These are phyloP conservation scores for Chernovozyma aurita DNA, from an alignment of 1,139 yeast species.

Conservation along the genomic window DNA sequence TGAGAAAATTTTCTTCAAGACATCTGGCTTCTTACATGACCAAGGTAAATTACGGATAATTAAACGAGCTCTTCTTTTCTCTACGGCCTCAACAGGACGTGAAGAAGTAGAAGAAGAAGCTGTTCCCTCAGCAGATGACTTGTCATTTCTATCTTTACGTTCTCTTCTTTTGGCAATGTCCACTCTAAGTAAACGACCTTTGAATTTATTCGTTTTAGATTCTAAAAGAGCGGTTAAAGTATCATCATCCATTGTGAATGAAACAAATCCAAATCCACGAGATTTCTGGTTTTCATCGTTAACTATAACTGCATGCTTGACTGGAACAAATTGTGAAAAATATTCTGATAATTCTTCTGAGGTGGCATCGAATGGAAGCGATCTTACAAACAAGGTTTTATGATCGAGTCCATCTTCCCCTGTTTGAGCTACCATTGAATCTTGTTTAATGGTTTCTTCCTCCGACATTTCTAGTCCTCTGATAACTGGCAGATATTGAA, in stretches of 20 bases:
- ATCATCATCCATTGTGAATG: conserved; percentile 83
- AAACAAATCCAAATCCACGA: conserved; percentile 94
- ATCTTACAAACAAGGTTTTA: conserved; percentile 76
- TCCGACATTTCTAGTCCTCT: neutral
- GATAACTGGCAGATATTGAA: neutral
- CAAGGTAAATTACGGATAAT: conserved; percentile 93
- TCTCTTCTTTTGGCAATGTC: conserved; percentile 93
- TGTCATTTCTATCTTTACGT: conserved; percentile 41
- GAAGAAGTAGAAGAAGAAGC: conserved; percentile 13
- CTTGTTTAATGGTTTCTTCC: neutral
- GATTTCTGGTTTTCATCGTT: conserved; percentile 70
- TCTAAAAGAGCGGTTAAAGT: conserved; percentile 70
- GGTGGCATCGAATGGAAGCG: conserved; percentile 77
- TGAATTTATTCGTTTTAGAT: conserved; percentile 62
- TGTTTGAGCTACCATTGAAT: conserved; percentile 3
- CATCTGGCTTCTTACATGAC: conserved; percentile 80
- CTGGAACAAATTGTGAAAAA: conserved; percentile 91
- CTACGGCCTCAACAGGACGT: conserved; percentile 24
- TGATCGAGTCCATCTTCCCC: conserved; percentile 43
- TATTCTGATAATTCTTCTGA: conserved; percentile 75
- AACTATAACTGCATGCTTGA: conserved; percentile 91
- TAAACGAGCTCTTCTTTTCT: conserved; percentile 75
- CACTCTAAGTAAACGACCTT: conserved; percentile 64
- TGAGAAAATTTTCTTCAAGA: conserved; percentile 63
- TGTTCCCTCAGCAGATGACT: conserved; percentile 13